phyloP scores from a whole-genome alignment of 495 filamentous ascomycete genomes.

The Penicillium pancosmium region DNA sequence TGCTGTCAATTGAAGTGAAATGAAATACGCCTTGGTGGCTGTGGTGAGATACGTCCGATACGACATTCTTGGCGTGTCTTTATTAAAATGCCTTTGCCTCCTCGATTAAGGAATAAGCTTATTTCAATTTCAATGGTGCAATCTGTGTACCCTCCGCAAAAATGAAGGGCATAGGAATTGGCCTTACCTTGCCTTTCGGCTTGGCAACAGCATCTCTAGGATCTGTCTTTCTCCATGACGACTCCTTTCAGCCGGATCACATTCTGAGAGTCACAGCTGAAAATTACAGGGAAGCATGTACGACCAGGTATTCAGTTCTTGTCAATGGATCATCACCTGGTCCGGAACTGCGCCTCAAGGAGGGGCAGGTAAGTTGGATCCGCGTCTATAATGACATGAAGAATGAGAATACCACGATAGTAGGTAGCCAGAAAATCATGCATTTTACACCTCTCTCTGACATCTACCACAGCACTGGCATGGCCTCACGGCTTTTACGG shows the following conservation, averaged over 20 bases:
- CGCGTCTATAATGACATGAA: slow-evolving; percentile 61
- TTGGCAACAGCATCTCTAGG: slow-evolving; percentile 1
- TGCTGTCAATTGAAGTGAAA: background rate
- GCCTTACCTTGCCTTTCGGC: background rate
- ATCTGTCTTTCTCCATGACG: slow-evolving; percentile 39
- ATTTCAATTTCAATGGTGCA: background rate
- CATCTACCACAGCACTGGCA: slow-evolving; percentile 56
- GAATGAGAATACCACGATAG: slow-evolving; percentile 57
- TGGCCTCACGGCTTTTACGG: slow-evolving; percentile 55
- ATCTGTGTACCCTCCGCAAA: background rate
- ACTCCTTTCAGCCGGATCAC: slow-evolving; percentile 51
- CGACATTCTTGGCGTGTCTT: background rate
- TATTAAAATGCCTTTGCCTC: background rate
- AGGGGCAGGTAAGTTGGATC: slow-evolving; percentile 56
- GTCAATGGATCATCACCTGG: slow-evolving; percentile 59
- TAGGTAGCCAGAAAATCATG: slow-evolving; percentile 18
- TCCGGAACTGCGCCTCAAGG: slow-evolving; percentile 48
- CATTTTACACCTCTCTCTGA: slow-evolving; percentile 25
- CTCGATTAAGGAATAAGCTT: background rate
- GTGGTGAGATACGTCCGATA: background rate
- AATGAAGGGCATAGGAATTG: background rate
- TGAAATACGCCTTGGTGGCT: background rate
- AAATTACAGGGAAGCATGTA: slow-evolving; percentile 45
- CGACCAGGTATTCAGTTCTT: slow-evolving; percentile 44
- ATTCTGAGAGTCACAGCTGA: slow-evolving; percentile 47